These are phyloP conservation scores for Tylopilus felleus DNA, from an alignment of 768 basidiomycete genomes.

Conservation along the genomic window DNA sequence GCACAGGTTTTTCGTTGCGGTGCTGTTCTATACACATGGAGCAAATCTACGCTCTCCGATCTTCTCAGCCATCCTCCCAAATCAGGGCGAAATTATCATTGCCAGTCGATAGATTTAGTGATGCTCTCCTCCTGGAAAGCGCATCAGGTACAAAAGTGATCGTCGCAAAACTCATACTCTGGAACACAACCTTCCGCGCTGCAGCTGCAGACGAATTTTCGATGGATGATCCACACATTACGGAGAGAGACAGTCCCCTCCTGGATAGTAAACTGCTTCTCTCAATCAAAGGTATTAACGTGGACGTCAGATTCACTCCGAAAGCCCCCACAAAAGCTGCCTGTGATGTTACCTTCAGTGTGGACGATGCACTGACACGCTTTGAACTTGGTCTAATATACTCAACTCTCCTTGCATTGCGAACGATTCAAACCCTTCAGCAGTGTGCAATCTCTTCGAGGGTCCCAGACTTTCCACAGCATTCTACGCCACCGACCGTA, in stretches of 20 bases:
- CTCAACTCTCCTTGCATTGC: constrained; percentile 58
- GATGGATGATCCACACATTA: constrained; percentile 61
- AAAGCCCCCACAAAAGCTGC: constrained; percentile 6
- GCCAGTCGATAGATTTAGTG: constrained; percentile 46
- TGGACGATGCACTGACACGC: constrained; percentile 50
- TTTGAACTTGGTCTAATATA: constrained; percentile 70
- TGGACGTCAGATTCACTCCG: constrained; percentile 27
- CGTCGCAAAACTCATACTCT: constrained; percentile 42
- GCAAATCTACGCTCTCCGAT: constrained; percentile 16
- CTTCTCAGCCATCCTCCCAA: constrained; percentile 35
- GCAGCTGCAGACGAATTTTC: constrained; percentile 66
- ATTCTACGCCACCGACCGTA: constrained; percentile 11
- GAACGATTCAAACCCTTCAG: constrained; percentile 45
- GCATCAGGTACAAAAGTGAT: constrained; percentile 37
- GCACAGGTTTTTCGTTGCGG: constrained; percentile 50
- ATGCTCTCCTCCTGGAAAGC: constrained; percentile 43
- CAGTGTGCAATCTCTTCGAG: constrained; percentile 18
- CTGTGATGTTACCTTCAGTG: constrained; percentile 44
- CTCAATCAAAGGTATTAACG: constrained; percentile 33
- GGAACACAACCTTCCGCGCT: constrained; percentile 52
- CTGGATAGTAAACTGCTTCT: constrained; percentile 43
- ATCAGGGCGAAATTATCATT: constrained; percentile 54
- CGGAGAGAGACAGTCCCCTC: constrained; percentile 48
- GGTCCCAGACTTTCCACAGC: constrained; percentile 16
- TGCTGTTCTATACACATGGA: constrained; percentile 46